These are phyloP conservation scores for Xylariaceae sp. DNA, from an alignment of 2,329 filamentous ascomycete species.

Conservation along the genomic window DNA sequence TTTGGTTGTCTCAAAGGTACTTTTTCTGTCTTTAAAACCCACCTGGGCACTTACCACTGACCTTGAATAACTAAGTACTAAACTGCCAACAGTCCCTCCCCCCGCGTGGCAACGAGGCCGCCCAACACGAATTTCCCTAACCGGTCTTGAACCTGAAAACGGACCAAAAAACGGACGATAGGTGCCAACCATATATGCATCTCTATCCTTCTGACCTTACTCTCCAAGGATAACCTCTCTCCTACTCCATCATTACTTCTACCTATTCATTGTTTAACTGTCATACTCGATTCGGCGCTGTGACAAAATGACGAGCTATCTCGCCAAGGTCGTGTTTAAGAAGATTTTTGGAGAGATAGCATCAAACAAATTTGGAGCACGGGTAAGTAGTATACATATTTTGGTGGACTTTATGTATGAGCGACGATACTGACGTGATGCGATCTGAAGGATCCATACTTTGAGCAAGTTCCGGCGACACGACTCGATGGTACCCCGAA, in stretches of 20 bases:
- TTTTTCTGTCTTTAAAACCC: neutral
- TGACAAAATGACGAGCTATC: conserved; percentile 53
- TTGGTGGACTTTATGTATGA: conserved; percentile 19
- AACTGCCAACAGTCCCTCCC: neutral
- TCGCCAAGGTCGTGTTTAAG: conserved; percentile 59
- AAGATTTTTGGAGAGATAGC: conserved; percentile 60
- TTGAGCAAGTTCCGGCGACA: conserved; percentile 78
- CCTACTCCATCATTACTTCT: neutral
- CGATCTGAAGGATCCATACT: conserved; percentile 77
- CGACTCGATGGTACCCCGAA: conserved; percentile 65
- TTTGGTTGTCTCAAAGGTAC: conserved; percentile 11
- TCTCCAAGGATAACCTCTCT: neutral
- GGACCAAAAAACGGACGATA: neutral
- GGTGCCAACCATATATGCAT: neutral
- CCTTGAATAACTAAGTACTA: neutral
- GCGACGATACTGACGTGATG: conserved; percentile 34
- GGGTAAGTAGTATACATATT: conserved; percentile 46
- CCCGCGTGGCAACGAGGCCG: neutral
- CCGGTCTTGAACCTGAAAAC: neutral
- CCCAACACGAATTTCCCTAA: neutral
- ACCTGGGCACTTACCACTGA: too few relatives aligned
- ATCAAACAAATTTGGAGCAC: conserved; percentile 61
- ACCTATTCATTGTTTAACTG: neutral
- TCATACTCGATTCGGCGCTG: neutral
- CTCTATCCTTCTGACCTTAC: neutral